Base-by-base conservation (phyloP, 768 basidiomycete species). In the Tulasnella calospora region DNA sequence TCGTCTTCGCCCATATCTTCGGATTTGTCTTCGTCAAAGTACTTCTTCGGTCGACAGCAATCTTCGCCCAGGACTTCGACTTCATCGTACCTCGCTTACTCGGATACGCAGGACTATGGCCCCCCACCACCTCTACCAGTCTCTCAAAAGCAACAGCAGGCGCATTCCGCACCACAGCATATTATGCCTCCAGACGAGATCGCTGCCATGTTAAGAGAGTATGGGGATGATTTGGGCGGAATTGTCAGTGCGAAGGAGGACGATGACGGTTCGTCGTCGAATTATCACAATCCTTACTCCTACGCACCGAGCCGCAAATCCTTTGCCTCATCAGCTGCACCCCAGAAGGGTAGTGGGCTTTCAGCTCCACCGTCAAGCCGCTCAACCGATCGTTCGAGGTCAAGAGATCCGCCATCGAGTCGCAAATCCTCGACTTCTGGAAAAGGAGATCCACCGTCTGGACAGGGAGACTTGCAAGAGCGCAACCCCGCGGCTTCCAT, bases 1-100 rank as follows among this genome's bases (percentile, higher is more conserved):
- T 78, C 77, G 35, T 78, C 77, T 72, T 71, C 69, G 27, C 77
- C 71, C 13, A 72, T 72, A n/a, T 72, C 77, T 13, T 78, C 77
- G 19, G 77, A 78, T 21, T 13, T 71, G n/a, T 70, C 77, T 36
- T 71, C 61, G 21, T 78, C 77, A 21, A 41, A 67, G 41, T 71
- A 71, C 46, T 78, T 78, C 70, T 76, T 72, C n/a, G 61, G 61
- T 9, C 71, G 71, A 4, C 38, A 40, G 36, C 36, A 72, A 30
- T 72, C 71, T 13, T 72, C 71, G n/a, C 71, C 71, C 36, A 2
- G 71, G 10, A 72, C 71, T n/a, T 72, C 71, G 21, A 72, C 71
- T 38, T 72, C 71, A 36, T 72, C 71, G 10, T 67, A 67, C 61
- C 61, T 67, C 61, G 61, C 61, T 12, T 72, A 72, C 38, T 40